Percentiles rank a stretch among this genome's conserved stretches.
These are phyloP conservation scores for Claviceps fusiformis DNA, from an alignment of 2,329 filamentous ascomycete species.

Conservation along the genomic window DNA sequence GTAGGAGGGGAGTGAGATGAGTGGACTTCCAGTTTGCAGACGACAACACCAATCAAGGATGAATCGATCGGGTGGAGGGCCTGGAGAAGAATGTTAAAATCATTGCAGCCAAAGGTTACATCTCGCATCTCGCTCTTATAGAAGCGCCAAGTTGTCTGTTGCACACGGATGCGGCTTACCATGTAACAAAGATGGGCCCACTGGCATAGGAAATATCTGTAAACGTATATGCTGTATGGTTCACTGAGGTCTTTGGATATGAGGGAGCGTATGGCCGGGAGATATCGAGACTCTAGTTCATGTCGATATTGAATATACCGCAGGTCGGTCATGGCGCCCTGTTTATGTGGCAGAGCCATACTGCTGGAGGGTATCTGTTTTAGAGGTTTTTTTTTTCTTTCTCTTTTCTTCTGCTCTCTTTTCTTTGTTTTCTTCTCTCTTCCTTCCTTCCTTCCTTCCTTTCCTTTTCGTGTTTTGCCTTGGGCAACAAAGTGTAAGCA, in stretches of 20 bases:
- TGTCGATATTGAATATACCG: conserved; percentile 51
- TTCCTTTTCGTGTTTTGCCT: background rate
- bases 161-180: conserved; percentile 32
- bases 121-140: too few relatives aligned
- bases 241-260: conserved; percentile 96
- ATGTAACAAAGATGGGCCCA: conserved; percentile 97
- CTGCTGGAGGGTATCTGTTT: background rate
- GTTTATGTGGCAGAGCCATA: conserved; percentile 22
- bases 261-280: conserved; percentile 77
- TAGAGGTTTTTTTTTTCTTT: background rate
- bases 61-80: conserved; percentile 45
- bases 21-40: conserved; percentile 89
- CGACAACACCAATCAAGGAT: conserved; percentile 73
- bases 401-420: background rate
- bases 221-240: conserved; percentile 98
- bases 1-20: conserved; percentile 62
- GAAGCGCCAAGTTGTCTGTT: background rate
- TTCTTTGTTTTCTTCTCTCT: too few relatives aligned
- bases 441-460: too few relatives aligned
- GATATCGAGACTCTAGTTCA: conserved; percentile 46
- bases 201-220: conserved; percentile 94
- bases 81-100: conserved; percentile 21
- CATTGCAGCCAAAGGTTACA: background rate
- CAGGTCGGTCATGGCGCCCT: conserved; percentile 31
- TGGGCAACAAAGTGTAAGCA: background rate